Percentiles rank a stretch among this genome's conserved stretches.
Evolutionary conservation across 768 basidiomycete genomes (phyloP).

Genomic region (Kockovaella imperatae): DNA sequence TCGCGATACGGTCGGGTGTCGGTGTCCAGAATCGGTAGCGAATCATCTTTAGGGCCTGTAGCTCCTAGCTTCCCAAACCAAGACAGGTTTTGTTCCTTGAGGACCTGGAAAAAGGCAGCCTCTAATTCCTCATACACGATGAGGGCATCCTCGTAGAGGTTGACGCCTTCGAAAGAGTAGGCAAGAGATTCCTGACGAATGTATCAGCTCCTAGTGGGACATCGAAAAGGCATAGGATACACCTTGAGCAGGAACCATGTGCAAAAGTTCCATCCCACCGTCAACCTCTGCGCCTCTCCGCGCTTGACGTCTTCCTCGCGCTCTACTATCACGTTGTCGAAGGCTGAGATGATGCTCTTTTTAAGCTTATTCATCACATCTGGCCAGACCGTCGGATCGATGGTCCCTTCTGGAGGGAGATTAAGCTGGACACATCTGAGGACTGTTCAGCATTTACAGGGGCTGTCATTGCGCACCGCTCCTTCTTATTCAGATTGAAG

Average conservation of each 20-base stretch:
- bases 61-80: slow-evolving; percentile 87
- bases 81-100: slow-evolving; percentile 53
- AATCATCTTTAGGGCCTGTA: slow-evolving; percentile 64
- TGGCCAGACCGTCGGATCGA: slow-evolving; percentile 75
- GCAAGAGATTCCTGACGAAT: slow-evolving; percentile 78
- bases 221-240: neutral
- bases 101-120: slow-evolving; percentile 56
- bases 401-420: slow-evolving; percentile 50
- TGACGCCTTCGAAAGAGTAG: slow-evolving; percentile 81
- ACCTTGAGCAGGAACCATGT: slow-evolving; percentile 95
- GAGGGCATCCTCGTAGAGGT: slow-evolving; percentile 79
- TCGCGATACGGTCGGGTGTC: slow-evolving; percentile 79
- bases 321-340: slow-evolving; percentile 66
- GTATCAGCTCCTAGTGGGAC: neutral
- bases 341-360: slow-evolving; percentile 75
- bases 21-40: slow-evolving; percentile 66
- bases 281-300: slow-evolving; percentile 77
- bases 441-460: neutral
- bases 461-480: slow-evolving; percentile 53
- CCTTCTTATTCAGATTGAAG: slow-evolving; percentile 81
- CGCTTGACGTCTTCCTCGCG: slow-evolving; percentile 85
- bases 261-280: slow-evolving; percentile 98
- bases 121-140: slow-evolving; percentile 88
- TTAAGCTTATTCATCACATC: slow-evolving; percentile 83
- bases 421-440: slow-evolving; percentile 33